Evolutionary conservation across 2,329 filamentous ascomycete species (phyloP).

Genomic region (Aspergillus transmontanensis): DNA sequence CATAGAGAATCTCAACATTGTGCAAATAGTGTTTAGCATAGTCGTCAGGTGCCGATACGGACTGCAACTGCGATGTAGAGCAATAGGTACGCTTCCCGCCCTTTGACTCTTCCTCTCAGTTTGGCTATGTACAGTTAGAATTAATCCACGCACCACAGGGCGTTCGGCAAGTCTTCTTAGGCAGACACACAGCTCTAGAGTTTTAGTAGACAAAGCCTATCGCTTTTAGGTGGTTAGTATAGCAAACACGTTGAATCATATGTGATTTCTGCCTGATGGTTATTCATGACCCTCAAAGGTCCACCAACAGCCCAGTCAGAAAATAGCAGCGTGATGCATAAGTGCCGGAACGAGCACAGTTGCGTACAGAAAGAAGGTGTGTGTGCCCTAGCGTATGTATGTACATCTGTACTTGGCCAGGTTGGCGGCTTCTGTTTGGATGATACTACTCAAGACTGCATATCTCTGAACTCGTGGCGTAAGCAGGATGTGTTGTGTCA

Average conservation of each 20-base stretch:
- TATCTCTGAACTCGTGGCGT: background rate
- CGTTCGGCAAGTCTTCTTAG: background rate
- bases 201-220: background rate
- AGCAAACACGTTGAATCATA: background rate
- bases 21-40: background rate
- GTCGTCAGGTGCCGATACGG: background rate
- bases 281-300: background rate
- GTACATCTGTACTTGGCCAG: background rate
- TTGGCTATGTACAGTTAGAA: background rate
- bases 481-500: conserved; percentile 1
- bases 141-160: background rate
- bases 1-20: background rate
- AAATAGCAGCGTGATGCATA: background rate
- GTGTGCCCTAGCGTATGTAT: background rate
- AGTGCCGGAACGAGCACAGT: background rate
- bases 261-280: background rate
- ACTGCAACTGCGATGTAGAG: background rate
- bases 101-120: background rate
- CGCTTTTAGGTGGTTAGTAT: background rate
- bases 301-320: background rate
- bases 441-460: background rate
- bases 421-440: conserved; percentile 2
- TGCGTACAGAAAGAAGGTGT: background rate
- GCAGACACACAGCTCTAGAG: background rate
- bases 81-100: background rate